Percentiles rank a stretch among this genome's conserved stretches.
Evolutionary conservation across 345 rosid genomes (phyloP).

Genomic region (Linum tenue): DNA sequence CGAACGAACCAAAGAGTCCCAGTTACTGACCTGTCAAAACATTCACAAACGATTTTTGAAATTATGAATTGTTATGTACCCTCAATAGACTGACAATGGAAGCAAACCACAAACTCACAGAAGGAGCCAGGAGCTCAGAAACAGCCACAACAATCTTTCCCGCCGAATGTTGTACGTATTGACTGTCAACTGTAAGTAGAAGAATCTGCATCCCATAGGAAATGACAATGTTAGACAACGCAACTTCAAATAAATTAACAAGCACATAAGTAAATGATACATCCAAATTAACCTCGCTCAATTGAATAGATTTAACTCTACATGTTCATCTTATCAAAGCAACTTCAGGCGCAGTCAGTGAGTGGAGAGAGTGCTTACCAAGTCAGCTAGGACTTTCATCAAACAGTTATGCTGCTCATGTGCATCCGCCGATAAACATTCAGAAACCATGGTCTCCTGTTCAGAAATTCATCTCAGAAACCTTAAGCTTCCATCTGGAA

Average conservation of each 20-base stretch:
- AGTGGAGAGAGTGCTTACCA: slow-evolving; percentile 28
- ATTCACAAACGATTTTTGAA: neutral
- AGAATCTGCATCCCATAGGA: slow-evolving; percentile 31
- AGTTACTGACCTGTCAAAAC: slow-evolving; percentile 40
- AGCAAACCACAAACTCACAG: slow-evolving; percentile 33
- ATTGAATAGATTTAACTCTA: no score
- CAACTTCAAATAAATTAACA: neutral
- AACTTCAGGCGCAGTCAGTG: no score
- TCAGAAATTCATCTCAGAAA: neutral
- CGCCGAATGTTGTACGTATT: slow-evolving; percentile 48
- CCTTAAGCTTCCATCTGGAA: neutral
- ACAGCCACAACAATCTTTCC: slow-evolving; percentile 47
- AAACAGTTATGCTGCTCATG: slow-evolving; percentile 20
- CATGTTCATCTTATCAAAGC: no score
- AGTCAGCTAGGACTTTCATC: slow-evolving; percentile 28
- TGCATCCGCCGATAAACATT: slow-evolving; percentile 2
- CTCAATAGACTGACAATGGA: neutral
- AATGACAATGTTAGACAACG: neutral
- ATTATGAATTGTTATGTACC: neutral
- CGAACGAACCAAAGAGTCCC: slow-evolving; percentile 34
- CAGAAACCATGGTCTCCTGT: slow-evolving; percentile 16
- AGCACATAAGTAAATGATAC: neutral
- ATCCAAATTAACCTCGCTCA: no score
- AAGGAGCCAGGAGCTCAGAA: slow-evolving; percentile 35
- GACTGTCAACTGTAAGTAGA: slow-evolving; percentile 36